Conservation (phyloP, 495 filamentous ascomycete species). For the Corynascus novoguineensis region DNA sequence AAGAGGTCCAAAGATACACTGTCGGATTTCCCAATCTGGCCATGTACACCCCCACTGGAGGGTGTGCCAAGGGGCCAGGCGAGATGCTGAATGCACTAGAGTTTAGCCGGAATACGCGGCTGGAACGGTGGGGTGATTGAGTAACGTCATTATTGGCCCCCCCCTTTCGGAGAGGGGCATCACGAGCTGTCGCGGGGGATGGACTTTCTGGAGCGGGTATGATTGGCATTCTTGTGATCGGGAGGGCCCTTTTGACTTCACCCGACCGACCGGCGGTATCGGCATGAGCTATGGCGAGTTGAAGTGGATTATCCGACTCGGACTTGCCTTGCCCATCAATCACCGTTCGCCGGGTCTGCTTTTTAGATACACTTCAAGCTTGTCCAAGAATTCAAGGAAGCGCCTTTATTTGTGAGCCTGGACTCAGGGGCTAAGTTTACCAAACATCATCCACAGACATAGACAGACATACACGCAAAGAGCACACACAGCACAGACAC, state of each 20-base stretch:
- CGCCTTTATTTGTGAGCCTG: not conserved
- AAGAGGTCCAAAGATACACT: not conserved
- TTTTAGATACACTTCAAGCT: not conserved
- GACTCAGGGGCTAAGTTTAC: not conserved
- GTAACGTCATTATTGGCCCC: conserved; percentile 24
- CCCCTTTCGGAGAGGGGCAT: conserved; percentile 11
- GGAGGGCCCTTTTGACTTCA: conserved; percentile 17
- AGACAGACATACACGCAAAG: too few species aligned
- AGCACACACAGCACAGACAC: too few species aligned
- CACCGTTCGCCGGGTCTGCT: not conserved
- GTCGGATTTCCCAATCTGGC: conserved; percentile 25
- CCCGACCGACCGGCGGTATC: conserved; percentile 16
- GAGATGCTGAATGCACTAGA: conserved; percentile 7
- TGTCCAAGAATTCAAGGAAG: not conserved
- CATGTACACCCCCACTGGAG: conserved; percentile 7
- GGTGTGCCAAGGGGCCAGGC: conserved; percentile 20
- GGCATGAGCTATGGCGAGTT: conserved; percentile 1
- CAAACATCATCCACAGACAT: not conserved
- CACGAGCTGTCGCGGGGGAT: not conserved
- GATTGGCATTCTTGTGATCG: not conserved
- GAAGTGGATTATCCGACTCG: not conserved
- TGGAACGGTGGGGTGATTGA: conserved; percentile 12
- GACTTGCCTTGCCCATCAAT: not conserved
- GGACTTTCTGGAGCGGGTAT: not conserved
- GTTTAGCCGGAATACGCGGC: conserved; percentile 25